Conservation (phyloP, 1,284 basidiomycete genomes). For the Ganoderma multipileum region DNA sequence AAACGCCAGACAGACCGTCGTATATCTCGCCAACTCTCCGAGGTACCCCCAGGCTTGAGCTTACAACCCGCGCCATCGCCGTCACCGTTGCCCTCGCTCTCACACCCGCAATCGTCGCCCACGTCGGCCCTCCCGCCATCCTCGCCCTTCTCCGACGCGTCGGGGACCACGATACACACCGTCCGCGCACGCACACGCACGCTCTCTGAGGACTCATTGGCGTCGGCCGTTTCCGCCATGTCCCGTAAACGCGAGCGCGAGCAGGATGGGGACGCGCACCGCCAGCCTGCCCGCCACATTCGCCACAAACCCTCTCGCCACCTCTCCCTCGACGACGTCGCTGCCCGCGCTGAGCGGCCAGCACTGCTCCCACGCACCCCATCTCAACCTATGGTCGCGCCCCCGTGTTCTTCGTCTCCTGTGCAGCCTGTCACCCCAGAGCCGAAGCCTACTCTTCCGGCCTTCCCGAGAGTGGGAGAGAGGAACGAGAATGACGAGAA, state of each 20-base stretch:
- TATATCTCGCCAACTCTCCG: conserved; percentile 54
- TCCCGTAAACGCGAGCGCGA: conserved; percentile 21
- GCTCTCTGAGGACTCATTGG: conserved; percentile 20
- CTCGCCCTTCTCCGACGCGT: conserved; percentile 39
- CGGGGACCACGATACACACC: conserved; percentile 38
- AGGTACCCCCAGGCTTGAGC: background rate
- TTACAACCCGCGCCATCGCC: conserved; percentile 17
- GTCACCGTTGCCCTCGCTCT: conserved; percentile 48
- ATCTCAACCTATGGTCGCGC: conserved; percentile 15
- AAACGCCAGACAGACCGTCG: conserved; percentile 79
- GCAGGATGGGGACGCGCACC: conserved; percentile 7
- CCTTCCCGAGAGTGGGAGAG: background rate
- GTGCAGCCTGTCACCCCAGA: conserved; percentile 32
- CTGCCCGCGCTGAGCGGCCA: conserved; percentile 39
- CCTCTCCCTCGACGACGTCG: conserved; percentile 64
- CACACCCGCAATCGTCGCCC: conserved; percentile 22
- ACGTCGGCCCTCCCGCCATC: conserved; percentile 26
- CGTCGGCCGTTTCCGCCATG: conserved; percentile 13
- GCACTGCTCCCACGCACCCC: conserved; percentile 28
- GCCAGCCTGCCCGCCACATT: conserved; percentile 11
- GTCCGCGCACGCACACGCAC: conserved; percentile 30
- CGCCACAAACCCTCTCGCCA: conserved; percentile 32
- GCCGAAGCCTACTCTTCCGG: conserved; percentile 32
- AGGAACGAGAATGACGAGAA: conserved; percentile 33
- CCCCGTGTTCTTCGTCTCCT: conserved; percentile 17